phyloP scores from a whole-genome alignment of 2,329 filamentous ascomycete species.

The Ascochyta pisi region DNA sequence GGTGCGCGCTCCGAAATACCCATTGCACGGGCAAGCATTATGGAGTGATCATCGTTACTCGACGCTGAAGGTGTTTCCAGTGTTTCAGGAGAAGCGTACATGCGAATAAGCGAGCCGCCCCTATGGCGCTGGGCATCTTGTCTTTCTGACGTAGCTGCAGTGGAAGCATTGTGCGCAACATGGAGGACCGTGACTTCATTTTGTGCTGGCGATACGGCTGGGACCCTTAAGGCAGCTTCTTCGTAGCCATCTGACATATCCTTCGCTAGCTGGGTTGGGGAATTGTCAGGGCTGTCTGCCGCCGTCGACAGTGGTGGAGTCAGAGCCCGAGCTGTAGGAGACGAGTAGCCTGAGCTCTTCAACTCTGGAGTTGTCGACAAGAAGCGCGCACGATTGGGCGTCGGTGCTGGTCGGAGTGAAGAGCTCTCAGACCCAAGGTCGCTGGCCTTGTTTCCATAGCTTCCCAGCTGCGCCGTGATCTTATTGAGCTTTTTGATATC shows the following conservation, averaged over 20 bases:
- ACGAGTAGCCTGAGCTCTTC: slow-evolving; percentile 15
- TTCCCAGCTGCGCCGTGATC: slow-evolving; percentile 32
- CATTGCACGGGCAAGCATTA: too few species aligned
- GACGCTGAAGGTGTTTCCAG: not conserved
- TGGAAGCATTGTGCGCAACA: not conserved
- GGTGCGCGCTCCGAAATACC: too few species aligned
- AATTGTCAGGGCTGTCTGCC: slow-evolving; percentile 1
- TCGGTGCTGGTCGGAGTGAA: slow-evolving; percentile 33
- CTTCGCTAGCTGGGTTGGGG: not conserved
- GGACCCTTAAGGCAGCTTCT: not conserved
- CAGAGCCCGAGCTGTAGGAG: slow-evolving; percentile 8
- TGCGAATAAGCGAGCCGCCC: not conserved
- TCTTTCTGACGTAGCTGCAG: not conserved
- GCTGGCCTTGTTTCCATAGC: slow-evolving; percentile 29
- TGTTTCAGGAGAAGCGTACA: not conserved
- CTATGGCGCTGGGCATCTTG: not conserved
- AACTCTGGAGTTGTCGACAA: slow-evolving; percentile 26
- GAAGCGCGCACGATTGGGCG: slow-evolving; percentile 30
- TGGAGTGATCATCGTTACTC: not conserved
- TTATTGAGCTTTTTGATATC: slow-evolving; percentile 47
- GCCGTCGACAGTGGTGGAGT: slow-evolving; percentile 7
- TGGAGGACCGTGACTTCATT: not conserved
- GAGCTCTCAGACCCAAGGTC: slow-evolving; percentile 41
- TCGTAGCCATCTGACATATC: not conserved
- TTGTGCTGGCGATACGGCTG: not conserved